A percentile compares a stretch with the other conserved stretches of the same genome.
phyloP scores from a whole-genome alignment of 1,284 basidiomycete species.

The Trichosporon inkin region DNA sequence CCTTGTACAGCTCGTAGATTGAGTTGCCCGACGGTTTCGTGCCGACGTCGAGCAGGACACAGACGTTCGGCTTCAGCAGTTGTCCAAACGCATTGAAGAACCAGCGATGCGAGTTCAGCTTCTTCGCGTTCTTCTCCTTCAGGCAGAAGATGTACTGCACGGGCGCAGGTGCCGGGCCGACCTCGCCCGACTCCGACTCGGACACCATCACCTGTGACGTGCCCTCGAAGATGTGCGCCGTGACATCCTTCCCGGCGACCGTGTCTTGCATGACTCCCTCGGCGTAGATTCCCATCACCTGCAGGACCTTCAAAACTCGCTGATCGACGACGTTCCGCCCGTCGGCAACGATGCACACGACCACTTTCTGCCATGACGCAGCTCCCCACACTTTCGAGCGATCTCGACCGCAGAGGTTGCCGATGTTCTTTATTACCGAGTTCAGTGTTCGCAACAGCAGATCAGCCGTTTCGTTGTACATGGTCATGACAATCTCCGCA shows the following conservation, averaged over 20 bases:
- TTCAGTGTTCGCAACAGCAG: conserved; percentile 84
- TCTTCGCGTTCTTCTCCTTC: conserved; percentile 92
- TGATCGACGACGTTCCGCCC: conserved; percentile 87
- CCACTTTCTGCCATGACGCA: conserved; percentile 90
- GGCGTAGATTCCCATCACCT: conserved; percentile 89
- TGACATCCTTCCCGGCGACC: conserved; percentile 85
- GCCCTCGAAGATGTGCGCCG: conserved; percentile 91
- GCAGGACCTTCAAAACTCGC: conserved; percentile 45
- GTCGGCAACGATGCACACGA: conserved; percentile 87
- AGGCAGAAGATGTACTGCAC: conserved; percentile 90
- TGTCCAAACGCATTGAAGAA: conserved; percentile 78
- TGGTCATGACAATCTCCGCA: conserved; percentile 75
- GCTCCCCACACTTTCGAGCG: conserved; percentile 89
- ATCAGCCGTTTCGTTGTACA: conserved; percentile 91
- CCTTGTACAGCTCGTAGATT: conserved; percentile 70
- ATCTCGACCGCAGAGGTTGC: conserved; percentile 72
- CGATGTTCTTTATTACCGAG: conserved; percentile 85
- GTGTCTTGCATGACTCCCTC: conserved; percentile 93
- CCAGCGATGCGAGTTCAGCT: conserved; percentile 89
- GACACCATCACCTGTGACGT: conserved; percentile 70
- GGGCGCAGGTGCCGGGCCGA: conserved; percentile 73
- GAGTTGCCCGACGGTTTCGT: conserved; percentile 90
- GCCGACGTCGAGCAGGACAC: conserved; percentile 82
- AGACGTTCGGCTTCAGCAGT: conserved; percentile 55
- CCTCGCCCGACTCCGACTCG: conserved; percentile 71